A percentile compares a stretch with the other conserved stretches of the same genome.
Conservation (phyloP, 2,329 filamentous ascomycete genomes). For the Pseudogymnoascus sp. region DNA sequence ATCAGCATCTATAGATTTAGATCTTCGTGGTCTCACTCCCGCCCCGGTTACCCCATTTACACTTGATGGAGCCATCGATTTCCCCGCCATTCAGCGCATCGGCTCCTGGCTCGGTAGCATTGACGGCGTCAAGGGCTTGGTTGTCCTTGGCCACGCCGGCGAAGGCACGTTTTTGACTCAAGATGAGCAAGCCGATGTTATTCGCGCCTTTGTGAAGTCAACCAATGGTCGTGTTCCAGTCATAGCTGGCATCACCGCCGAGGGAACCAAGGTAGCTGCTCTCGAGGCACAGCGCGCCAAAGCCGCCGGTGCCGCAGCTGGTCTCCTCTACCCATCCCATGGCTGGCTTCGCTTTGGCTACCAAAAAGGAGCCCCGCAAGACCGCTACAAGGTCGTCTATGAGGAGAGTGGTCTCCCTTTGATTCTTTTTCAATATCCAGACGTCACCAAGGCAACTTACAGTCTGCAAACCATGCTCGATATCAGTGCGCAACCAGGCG, state of each 20-base stretch:
- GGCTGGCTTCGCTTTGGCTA: slow-evolving; percentile 49
- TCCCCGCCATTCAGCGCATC: slow-evolving; percentile 43
- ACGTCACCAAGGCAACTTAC: slow-evolving; percentile 45
- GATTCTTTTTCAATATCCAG: slow-evolving; percentile 47
- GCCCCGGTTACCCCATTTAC: slow-evolving; percentile 46
- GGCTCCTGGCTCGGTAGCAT: slow-evolving; percentile 46
- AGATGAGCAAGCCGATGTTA: slow-evolving; percentile 41
- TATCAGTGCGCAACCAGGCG: slow-evolving; percentile 42
- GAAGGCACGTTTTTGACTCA: slow-evolving; percentile 46
- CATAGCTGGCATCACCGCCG: slow-evolving; percentile 45
- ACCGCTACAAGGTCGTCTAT: slow-evolving; percentile 42
- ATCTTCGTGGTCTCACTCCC: slow-evolving; percentile 42
- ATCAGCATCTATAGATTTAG: slow-evolving; percentile 26
- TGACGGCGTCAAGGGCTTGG: slow-evolving; percentile 42
- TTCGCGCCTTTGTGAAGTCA: slow-evolving; percentile 44
- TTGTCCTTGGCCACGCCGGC: slow-evolving; percentile 46
- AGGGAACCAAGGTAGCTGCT: slow-evolving; percentile 44
- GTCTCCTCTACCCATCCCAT: slow-evolving; percentile 44
- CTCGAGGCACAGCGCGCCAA: slow-evolving; percentile 43
- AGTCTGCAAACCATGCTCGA: slow-evolving; percentile 44
- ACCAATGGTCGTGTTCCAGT: slow-evolving; percentile 42
- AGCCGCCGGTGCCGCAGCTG: slow-evolving; percentile 42
- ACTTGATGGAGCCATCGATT: slow-evolving; percentile 40
- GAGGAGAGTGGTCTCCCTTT: slow-evolving; percentile 41
- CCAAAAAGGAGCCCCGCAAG: slow-evolving; percentile 43